Conservation (phyloP, 108 stramenopile species). For the Cyclotella baltica region DNA sequence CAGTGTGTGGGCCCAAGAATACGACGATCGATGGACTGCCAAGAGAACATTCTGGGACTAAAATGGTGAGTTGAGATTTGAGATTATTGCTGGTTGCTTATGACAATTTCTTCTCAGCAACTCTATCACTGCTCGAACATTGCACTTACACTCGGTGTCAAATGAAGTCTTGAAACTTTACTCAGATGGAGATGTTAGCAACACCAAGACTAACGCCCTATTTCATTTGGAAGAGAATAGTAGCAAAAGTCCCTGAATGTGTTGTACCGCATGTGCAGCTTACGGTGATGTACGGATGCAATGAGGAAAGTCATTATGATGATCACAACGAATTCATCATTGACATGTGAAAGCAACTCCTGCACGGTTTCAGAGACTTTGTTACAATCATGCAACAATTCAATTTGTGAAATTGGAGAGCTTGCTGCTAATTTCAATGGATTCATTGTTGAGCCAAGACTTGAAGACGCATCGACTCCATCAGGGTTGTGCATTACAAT, state of each 20-base stretch:
- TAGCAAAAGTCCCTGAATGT: constrained; percentile 29
- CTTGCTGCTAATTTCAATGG: constrained; percentile 13
- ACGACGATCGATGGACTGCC: constrained; percentile 30
- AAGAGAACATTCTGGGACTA: constrained; percentile 25
- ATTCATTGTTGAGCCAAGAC: constrained; percentile 33
- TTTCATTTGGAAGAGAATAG: constrained; percentile 24
- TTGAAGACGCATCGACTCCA: constrained; percentile 16
- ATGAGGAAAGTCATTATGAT: constrained; percentile 32
- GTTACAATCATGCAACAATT: constrained; percentile 40
- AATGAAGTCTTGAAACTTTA: constrained; percentile 30
- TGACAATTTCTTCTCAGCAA: too few relatives aligned
- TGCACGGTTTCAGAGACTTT: constrained; percentile 22
- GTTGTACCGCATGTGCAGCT: constrained; percentile 13
- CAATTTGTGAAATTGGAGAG: constrained; percentile 41
- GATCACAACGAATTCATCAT: constrained; percentile 28
- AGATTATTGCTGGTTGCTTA: too few relatives aligned
- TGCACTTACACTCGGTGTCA: constrained; percentile 37
- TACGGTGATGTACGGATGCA: constrained; percentile 25
- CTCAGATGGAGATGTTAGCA: constrained; percentile 30
- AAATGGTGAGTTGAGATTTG: constrained; percentile 24
- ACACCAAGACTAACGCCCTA: constrained; percentile 24
- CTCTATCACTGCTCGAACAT: too few relatives aligned
- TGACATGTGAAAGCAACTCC: constrained; percentile 23
- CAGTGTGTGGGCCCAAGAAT: constrained; percentile 18
- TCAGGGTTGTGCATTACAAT: constrained; percentile 17